Percentiles rank a stretch among this genome's conserved stretches.
phyloP scores from a whole-genome alignment of 2,329 filamentous ascomycete genomes.

The Aschersonia sp. region DNA sequence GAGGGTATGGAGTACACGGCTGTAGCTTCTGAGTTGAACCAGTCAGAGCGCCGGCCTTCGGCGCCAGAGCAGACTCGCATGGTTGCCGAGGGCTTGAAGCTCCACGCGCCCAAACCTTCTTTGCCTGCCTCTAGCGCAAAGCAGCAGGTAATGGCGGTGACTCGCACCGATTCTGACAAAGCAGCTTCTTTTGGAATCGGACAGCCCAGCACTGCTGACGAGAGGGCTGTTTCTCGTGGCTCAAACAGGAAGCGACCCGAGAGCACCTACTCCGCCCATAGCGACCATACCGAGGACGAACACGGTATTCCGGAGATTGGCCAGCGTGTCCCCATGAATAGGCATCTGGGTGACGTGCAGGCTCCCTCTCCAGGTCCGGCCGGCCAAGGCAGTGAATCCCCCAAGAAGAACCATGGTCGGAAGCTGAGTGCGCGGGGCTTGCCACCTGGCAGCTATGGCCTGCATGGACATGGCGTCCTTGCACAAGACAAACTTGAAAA shows the following conservation, averaged over 20 bases:
- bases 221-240: conserved; percentile 25
- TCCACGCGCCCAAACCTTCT: conserved; percentile 81
- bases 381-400: conserved; percentile 16
- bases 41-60: conserved; percentile 18
- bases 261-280: conserved; percentile 39
- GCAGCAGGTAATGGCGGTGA: conserved; percentile 69
- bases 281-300: conserved; percentile 51
- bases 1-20: conserved; percentile 80
- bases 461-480: conserved; percentile 72
- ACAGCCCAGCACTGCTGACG: conserved; percentile 43
- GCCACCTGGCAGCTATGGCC: conserved; percentile 82
- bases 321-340: conserved; percentile 84
- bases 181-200: conserved; percentile 78
- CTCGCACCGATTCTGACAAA: conserved; percentile 78
- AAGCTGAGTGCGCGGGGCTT: conserved; percentile 56
- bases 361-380: conserved; percentile 67
- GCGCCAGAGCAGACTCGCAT: conserved; percentile 63
- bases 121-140: conserved; percentile 70
- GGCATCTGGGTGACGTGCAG: conserved; percentile 86
- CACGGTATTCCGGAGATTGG: conserved; percentile 89
- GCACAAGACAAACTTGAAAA: conserved; percentile 73
- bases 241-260: conserved; percentile 51
- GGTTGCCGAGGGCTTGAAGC: conserved; percentile 65
- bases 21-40: conserved; percentile 26
- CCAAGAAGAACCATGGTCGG: conserved; percentile 46